phyloP scores from a whole-genome alignment of 306 rosid genomes.

The Alnus rubra region DNA sequence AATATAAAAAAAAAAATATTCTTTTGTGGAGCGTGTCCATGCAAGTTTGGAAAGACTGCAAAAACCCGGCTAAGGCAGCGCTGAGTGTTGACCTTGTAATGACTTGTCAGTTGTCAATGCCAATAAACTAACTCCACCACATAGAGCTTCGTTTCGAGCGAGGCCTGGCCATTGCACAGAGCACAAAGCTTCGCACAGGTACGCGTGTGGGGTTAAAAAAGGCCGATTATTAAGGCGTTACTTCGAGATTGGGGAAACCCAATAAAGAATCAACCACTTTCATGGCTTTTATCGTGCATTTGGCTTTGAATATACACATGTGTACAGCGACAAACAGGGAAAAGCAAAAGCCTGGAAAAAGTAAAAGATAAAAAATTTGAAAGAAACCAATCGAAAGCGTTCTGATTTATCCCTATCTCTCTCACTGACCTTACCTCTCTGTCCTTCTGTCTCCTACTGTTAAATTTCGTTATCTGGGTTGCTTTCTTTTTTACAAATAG shows the following conservation, averaged over 20 bases:
- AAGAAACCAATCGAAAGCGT: constrained; percentile 28
- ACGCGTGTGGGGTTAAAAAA: constrained; percentile 37
- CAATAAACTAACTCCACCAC: neutral
- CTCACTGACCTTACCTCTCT: constrained; percentile 43
- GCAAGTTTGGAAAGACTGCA: neutral
- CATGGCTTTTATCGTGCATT: constrained; percentile 17
- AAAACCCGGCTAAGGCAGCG: neutral
- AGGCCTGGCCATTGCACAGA: constrained; percentile 23
- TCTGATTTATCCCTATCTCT: neutral
- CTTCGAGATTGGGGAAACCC: constrained; percentile 21
- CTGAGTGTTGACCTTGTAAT: constrained; percentile 22
- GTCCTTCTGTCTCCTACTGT: constrained; percentile 57
- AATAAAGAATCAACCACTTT: constrained; percentile 4
- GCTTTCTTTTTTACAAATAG: constrained; percentile 31
- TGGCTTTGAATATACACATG: constrained; percentile 32
- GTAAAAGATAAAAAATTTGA: constrained; percentile 34
- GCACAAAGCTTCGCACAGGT: constrained; percentile 23
- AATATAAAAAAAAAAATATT: neutral
- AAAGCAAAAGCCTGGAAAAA: constrained; percentile 28
- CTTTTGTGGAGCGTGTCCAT: neutral
- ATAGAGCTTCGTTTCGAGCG: neutral
- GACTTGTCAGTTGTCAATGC: constrained; percentile 10
- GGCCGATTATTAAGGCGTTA: neutral
- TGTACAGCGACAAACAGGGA: constrained; percentile 30
- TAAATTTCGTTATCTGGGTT: constrained; percentile 48